phyloP scores from a whole-genome alignment of 371 early-diverging fungal species.

The Globomyces sp. region DNA sequence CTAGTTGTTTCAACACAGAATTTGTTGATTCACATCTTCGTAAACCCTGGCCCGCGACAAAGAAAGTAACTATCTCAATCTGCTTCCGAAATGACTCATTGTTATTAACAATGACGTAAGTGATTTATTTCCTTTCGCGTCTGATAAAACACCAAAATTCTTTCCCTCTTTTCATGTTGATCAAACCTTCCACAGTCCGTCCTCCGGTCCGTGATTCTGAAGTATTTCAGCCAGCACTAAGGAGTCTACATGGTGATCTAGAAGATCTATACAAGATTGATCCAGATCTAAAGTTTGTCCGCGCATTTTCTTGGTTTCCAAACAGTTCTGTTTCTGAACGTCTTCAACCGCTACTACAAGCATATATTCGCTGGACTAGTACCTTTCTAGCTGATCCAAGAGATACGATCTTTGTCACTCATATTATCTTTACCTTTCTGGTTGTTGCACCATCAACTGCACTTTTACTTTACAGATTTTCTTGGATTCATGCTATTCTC shows the following conservation, averaged over 20 bases:
- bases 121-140: too few species aligned
- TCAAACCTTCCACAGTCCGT: background rate
- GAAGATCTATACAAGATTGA: background rate
- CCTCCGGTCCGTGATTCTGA: background rate
- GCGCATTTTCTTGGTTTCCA: conserved; percentile 20
- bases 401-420: conserved; percentile 25
- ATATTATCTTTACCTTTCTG: conserved; percentile 10
- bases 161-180: background rate
- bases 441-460: conserved; percentile 23
- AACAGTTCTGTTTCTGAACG: background rate
- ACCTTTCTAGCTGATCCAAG: conserved; percentile 23
- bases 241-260: background rate
- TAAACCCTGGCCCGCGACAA: too few species aligned
- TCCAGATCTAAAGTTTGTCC: background rate
- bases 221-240: background rate
- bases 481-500: conserved; percentile 25
- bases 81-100: too few species aligned
- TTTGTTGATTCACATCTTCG: too few species aligned
- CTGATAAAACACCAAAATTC: background rate
- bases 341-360: conserved; percentile 14
- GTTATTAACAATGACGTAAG: too few species aligned
- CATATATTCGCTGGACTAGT: conserved; percentile 1
- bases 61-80: too few species aligned
- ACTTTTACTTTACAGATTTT: conserved; percentile 17
- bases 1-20: too few species aligned